Evolutionary conservation across 2,329 filamentous ascomycete genomes (phyloP), one percentile per base, ranked within the genome.

Genomic region (Alternaria panax): DNA sequence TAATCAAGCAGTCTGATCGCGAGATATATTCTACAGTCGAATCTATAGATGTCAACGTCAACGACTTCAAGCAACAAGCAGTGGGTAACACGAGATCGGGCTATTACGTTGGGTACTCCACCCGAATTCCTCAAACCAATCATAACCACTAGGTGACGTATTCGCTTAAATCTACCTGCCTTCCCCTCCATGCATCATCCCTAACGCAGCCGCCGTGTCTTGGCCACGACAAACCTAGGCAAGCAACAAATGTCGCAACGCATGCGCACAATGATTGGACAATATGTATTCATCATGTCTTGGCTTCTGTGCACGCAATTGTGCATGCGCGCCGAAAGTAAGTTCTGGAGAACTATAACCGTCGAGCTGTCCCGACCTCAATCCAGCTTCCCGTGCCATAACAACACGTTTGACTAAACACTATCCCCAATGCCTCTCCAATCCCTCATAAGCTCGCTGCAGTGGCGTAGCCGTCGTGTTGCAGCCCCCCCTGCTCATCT

Each of bases 361-460:
- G 24, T 43, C 14, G 36, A 11, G 36, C 36, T 22, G 6, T 24
- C 16, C 9, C 42, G 9, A 18, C 14, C 14, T 7, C 24, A 28
- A 28, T 12, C 16, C 25, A 45, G n/a, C 42, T 43, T 25, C 41
- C 9, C 2, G 18, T 28, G 18, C 28, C n/a, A 47, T 18, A 16
- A 24, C 7, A 7, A 32, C 8, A 2, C 14, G 8, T 14, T 18
- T n/a, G 30, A 48, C 7, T 47, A 14, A 16, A 34, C 27, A 25
- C 5, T 24, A 22, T 30, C 24, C 5, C 9, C 41, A 28, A 64
- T 71, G 69, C 46, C 66, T 8, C 48, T 71, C 5, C 55, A 64
- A 6, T 70, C 69, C 1, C 67, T 70, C 36, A 62, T 71, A 59
- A 62, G 62, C 38, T 69, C 70, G 16, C 51, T 72, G 11, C 65